Percentiles rank a stretch among this genome's conserved stretches.
phyloP scores from a whole-genome alignment of 148 eudicot species.

The Amaranthus palmeri region DNA sequence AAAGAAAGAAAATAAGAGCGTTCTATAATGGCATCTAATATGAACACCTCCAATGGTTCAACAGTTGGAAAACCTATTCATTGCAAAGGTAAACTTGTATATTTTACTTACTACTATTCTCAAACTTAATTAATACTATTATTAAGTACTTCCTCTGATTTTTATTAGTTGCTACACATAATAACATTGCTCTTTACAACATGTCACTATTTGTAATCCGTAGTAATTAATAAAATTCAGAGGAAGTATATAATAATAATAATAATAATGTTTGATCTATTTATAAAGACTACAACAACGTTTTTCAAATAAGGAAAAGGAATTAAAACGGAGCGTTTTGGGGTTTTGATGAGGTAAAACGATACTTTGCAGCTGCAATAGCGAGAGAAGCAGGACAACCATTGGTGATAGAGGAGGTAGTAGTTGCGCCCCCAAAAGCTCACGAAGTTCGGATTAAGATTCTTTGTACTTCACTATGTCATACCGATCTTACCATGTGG shows the following conservation, averaged over 20 bases:
- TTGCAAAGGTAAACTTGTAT: constrained; percentile 30
- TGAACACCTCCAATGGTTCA: background rate
- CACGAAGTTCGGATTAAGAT: constrained; percentile 73
- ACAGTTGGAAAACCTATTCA: constrained; percentile 27
- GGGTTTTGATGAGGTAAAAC: too few species aligned
- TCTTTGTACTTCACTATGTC: constrained; percentile 78
- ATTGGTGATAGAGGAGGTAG: constrained; percentile 45
- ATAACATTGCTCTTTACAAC: too few species aligned
- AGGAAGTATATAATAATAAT: too few species aligned
- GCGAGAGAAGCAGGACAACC: constrained; percentile 46
- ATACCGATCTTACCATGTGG: constrained; percentile 69
- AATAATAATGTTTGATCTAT: too few species aligned
- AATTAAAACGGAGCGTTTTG: background rate
- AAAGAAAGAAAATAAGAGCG: background rate
- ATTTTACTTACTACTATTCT: too few species aligned
- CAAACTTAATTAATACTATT: too few species aligned
- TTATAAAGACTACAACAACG: too few species aligned
- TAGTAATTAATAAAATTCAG: too few species aligned
- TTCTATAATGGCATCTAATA: background rate
- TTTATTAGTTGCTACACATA: too few species aligned
- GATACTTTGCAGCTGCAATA: constrained; percentile 38
- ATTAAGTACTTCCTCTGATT: too few species aligned
- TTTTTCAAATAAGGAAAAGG: too few species aligned
- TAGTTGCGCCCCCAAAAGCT: constrained; percentile 49
- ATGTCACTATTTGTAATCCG: too few species aligned